Percentiles rank a stretch among this genome's conserved stretches.
These are phyloP conservation scores for Penicillium soppii DNA, from an alignment of 495 filamentous ascomycete genomes.

Conservation along the genomic window DNA sequence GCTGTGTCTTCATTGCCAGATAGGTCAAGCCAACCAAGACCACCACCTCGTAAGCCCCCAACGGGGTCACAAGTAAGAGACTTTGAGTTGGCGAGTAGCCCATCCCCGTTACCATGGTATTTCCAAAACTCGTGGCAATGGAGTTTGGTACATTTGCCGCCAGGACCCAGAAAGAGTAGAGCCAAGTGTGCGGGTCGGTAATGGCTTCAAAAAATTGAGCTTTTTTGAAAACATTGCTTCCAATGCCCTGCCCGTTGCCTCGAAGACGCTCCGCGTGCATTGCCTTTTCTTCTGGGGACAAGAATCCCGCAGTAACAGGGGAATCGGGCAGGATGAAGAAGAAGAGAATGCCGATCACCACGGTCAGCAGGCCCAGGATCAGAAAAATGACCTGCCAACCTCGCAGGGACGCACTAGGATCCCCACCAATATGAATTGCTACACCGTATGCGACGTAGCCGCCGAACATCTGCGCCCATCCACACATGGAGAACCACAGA, in stretches of 20 bases:
- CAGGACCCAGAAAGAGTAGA: neutral
- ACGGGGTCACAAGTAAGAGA: constrained; percentile 21
- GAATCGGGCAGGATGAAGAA: constrained; percentile 45
- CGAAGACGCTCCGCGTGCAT: constrained; percentile 50
- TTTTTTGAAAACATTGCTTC: constrained; percentile 50
- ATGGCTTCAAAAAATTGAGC: constrained; percentile 46
- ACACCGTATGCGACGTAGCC: constrained; percentile 42
- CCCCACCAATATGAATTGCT: too few species aligned
- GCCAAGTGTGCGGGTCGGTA: constrained; percentile 9
- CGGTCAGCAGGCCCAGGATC: constrained; percentile 27
- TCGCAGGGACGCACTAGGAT: constrained; percentile 16
- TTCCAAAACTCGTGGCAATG: constrained; percentile 26
- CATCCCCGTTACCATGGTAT: constrained; percentile 26
- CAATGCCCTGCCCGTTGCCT: constrained; percentile 50
- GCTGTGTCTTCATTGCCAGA: constrained; percentile 15
- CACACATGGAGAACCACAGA: constrained; percentile 52
- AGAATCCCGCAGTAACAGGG: constrained; percentile 37
- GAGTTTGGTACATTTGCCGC: constrained; percentile 28
- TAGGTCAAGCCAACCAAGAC: constrained; percentile 21
- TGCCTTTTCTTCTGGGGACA: constrained; percentile 36
- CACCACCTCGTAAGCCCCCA: constrained; percentile 23
- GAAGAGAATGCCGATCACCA: constrained; percentile 29
- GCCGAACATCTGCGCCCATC: constrained; percentile 43
- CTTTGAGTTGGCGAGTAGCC: constrained; percentile 19
- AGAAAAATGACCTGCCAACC: constrained; percentile 35